Base-by-base conservation (phyloP, 345 rosid species). In the Eucalyptus erythrocorys region DNA sequence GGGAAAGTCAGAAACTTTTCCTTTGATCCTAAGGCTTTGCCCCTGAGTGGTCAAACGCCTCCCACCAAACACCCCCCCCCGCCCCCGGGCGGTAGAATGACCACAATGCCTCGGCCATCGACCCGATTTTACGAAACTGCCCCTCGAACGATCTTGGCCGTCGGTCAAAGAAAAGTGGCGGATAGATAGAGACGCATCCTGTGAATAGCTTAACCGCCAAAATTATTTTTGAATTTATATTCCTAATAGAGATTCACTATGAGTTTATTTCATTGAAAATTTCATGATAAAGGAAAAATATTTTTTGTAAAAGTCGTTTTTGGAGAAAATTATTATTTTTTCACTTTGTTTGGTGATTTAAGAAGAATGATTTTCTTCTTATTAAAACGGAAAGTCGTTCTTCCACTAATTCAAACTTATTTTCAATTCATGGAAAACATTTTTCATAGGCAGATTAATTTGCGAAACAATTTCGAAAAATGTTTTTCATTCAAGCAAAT, bases 341-440 rank as follows among this genome's bases (percentile, higher is more conserved):
- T 37, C 3, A 37, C 10, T 10, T 76, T 21, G 10, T 68, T 37
- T 37, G 2, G 5, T 15, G 21, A 17, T n/a, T 19, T 68, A 3
- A 34, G 11, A 14, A 11, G 42, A 10, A 22, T 0, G 13, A 2
- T 4, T 64, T 15, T 64, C 0, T 64, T n/a, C 2, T 16, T 16
- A 3, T 3, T 2, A 8, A 1, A 17, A 17, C 0, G 2, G 1
- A 0, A 68, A 34, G 6, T 21, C 45, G 2, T 34, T 37, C 37
- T n/a, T 19, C 1, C 4, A 21, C 1, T 2, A 71, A 37, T 37
- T 11, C 11, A 37, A 10, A 12, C 27, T 76, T 6, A 8, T 21
- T 19, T 76, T 76, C 14, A 19, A 10, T 37, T 9, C 8, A 10
- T 76, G 43, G 0, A 76, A 37, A 19, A 3, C 4, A 5, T 21